Evolutionary conservation across 192 early-diverging fungal genomes (phyloP), one percentile per base, ranked within the genome.

Genomic region (Gonapodya sp.): DNA sequence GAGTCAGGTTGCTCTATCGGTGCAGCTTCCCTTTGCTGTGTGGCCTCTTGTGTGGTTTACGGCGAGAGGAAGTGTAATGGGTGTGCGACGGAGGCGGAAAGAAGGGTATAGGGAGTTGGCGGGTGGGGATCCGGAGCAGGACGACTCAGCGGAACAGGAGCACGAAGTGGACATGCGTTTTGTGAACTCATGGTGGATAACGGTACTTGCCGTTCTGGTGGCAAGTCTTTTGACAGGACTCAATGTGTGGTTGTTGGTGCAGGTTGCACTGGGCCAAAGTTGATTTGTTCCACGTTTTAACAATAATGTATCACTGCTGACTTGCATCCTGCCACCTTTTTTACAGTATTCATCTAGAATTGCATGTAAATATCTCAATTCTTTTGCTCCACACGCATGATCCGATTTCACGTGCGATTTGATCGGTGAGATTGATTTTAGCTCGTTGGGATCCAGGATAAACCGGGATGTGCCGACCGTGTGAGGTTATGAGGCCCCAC

Each of bases 21-120:
- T 95, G 34, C 94, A 95, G 80, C 80, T 95, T 30, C 93, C 94
- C 1, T 95, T 95, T 85, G 93, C 93, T 1, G 92, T 95, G 18
- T 89, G 94, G 84, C 94, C 93, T 24, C 84, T 95, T 73, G 89
- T 94, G 16, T 86, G 87, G 37, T 92, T 95, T 77, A 93, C 93
- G 0, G 80, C 87, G 33, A 86, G 73, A 85, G 85, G 86, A 36
- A 80, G 83, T 0, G 81, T 89, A 32, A 92, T 92, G 91, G 73
- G 75, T 82, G 73, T 79, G 84, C 24, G 73, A 82, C 35, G 82
- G 81, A 35, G 82, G 82, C 74, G 35, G 75, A 18, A 77, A 77
- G 34, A 34, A 14, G 34, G 18, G 75, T 18, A 77, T 14, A 34
- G 8, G 75, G 75, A 77, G 14, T 31, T 34, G 30, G 75, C 75